These are phyloP conservation scores for Candida odintsovae DNA, from an alignment of 805 yeast genomes.

Conservation along the genomic window DNA sequence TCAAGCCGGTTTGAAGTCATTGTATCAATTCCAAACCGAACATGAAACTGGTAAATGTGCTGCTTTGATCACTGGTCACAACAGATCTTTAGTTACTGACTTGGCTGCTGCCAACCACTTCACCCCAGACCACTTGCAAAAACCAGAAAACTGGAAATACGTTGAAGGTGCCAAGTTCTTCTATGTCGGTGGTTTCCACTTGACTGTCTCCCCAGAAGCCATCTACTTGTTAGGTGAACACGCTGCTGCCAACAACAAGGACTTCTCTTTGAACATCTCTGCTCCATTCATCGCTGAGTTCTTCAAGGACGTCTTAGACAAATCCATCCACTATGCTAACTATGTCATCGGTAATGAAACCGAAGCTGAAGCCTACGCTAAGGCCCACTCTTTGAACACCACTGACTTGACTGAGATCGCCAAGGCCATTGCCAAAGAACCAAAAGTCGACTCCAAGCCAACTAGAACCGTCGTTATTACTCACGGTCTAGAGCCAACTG, in stretches of 20 bases:
- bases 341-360: constrained; percentile 92
- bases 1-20: constrained; percentile 81
- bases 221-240: constrained; percentile 85
- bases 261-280: constrained; percentile 77
- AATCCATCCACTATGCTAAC: constrained; percentile 81
- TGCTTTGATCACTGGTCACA: constrained; percentile 78
- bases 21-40: constrained; percentile 73
- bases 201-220: constrained; percentile 96
- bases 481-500: constrained; percentile 90
- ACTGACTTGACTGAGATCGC: constrained; percentile 74
- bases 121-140: constrained; percentile 80
- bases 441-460: constrained; percentile 62
- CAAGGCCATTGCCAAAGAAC: constrained; percentile 68
- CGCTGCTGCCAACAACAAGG: constrained; percentile 77
- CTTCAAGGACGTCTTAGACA: constrained; percentile 86
- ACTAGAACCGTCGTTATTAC: constrained; percentile 90
- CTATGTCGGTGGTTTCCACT: constrained; percentile 99
- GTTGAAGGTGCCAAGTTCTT: constrained; percentile 77
- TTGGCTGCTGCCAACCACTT: constrained; percentile 98
- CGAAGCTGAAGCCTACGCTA: constrained; percentile 93
- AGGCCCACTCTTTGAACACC: constrained; percentile 60
- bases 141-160: constrained; percentile 82
- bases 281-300: constrained; percentile 97
- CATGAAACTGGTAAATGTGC: constrained; percentile 97
- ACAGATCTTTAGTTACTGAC: constrained; percentile 94